Evolutionary conservation across 1,139 yeast genomes (phyloP).

Genomic region (Pichia sp.): DNA sequence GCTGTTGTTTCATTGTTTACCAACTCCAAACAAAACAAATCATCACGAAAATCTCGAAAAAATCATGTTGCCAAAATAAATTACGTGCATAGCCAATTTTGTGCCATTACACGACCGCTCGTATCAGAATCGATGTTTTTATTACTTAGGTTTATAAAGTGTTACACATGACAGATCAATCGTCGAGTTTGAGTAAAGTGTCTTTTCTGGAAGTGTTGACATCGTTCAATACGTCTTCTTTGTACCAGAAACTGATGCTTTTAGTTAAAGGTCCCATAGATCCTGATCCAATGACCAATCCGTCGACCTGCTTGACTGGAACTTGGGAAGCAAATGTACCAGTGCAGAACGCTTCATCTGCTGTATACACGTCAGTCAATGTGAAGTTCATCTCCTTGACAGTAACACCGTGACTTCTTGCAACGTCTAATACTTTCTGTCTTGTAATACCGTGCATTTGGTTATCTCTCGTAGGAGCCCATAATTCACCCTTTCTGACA

Average conservation of each 20-base stretch:
- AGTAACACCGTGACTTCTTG: conserved; percentile 5
- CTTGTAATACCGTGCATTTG: conserved; percentile 16
- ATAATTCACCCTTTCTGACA: conserved; percentile 9
- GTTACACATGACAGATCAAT: too few relatives aligned
- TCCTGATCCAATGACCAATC: conserved; percentile 5
- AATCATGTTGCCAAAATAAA: too few relatives aligned
- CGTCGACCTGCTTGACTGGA: conserved; percentile 10
- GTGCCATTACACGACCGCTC: too few relatives aligned
- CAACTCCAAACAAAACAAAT: too few relatives aligned
- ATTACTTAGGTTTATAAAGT: too few relatives aligned
- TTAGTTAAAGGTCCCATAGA: conserved; percentile 7
- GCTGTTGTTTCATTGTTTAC: neutral
- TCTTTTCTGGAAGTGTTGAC: neutral
- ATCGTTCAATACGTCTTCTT: conserved; percentile 3
- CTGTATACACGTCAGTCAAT: conserved; percentile 9
- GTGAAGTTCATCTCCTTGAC: conserved; percentile 10
- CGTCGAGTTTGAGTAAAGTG: neutral
- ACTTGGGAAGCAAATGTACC: conserved; percentile 15
- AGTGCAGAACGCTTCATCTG: conserved; percentile 12
- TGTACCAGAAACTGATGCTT: conserved; percentile 7
- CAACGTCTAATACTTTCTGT: conserved; percentile 10
- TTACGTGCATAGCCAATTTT: too few relatives aligned
- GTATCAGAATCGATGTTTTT: too few relatives aligned
- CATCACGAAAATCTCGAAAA: too few relatives aligned
- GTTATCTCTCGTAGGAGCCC: conserved; percentile 14